phyloP scores from a whole-genome alignment of 371 early-diverging fungal genomes.

The Mucor racemosus region DNA sequence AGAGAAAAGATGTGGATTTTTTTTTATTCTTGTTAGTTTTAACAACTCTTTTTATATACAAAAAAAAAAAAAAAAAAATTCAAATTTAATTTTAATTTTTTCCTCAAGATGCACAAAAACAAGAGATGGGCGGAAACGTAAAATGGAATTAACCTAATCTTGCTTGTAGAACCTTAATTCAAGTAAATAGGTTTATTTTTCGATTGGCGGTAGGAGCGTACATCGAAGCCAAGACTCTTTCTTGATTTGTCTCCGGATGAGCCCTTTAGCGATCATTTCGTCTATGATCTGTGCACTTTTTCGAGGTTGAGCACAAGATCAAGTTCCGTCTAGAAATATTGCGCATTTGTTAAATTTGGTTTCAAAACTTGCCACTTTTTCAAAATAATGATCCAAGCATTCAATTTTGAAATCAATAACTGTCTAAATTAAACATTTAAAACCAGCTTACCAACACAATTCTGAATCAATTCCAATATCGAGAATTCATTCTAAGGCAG shows the following conservation, averaged over 20 bases:
- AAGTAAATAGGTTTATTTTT: neutral
- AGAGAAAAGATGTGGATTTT: conserved; percentile 11
- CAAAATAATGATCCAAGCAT: conserved; percentile 47
- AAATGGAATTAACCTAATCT: conserved; percentile 10
- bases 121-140: conserved; percentile 20
- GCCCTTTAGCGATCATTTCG: conserved; percentile 51
- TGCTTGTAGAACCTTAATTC: conserved; percentile 2
- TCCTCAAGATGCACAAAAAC: neutral
- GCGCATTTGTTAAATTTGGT: neutral
- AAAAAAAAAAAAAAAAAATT: neutral
- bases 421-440: neutral
- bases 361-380: conserved; percentile 44
- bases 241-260: conserved; percentile 45
- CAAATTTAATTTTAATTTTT: neutral
- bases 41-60: neutral
- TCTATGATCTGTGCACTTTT: conserved; percentile 55
- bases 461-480: conserved; percentile 52
- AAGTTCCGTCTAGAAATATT: conserved; percentile 45
- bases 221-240: conserved; percentile 28
- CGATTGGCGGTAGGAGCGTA: conserved; percentile 10
- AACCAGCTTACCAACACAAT: conserved; percentile 45
- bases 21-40: neutral
- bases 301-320: conserved; percentile 55
- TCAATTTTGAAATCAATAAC: conserved; percentile 25
- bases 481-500: conserved; percentile 51